These are phyloP conservation scores for Ormosia emarginata DNA, from an alignment of 306 rosid genomes.

Conservation along the genomic window DNA sequence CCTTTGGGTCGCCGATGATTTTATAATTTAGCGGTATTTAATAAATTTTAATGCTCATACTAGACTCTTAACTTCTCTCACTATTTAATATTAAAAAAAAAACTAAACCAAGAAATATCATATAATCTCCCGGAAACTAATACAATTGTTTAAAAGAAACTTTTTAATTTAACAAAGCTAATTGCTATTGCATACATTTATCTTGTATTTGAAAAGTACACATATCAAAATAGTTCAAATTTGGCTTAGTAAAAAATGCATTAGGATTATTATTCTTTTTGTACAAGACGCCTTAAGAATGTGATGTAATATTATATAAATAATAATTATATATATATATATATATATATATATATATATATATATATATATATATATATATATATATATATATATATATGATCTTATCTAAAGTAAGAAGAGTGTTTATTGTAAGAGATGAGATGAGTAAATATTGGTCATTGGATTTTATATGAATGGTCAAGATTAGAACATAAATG, in stretches of 20 bases:
- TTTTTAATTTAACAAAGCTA: background rate
- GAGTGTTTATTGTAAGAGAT: too few species aligned
- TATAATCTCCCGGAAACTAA: too few species aligned
- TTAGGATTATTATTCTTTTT: too few species aligned
- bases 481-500: too few species aligned
- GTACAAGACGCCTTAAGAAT: too few species aligned
- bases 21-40: background rate
- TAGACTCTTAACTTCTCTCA: background rate
- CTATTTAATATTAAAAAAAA: too few species aligned
- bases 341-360: background rate
- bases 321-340: background rate
- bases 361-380: background rate
- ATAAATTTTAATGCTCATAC: background rate
- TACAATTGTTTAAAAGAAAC: too few species aligned
- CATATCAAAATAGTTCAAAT: background rate
- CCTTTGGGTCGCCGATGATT: background rate
- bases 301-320: background rate
- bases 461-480: too few species aligned
- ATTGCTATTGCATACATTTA: background rate
- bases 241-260: too few species aligned
- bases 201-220: background rate
- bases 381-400: background rate
- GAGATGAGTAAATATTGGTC: too few species aligned
- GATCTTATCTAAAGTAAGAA: too few species aligned
- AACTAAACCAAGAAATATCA: too few species aligned